Base-by-base conservation (phyloP, 2,329 filamentous ascomycete species). In the Thelonectria discophora region DNA sequence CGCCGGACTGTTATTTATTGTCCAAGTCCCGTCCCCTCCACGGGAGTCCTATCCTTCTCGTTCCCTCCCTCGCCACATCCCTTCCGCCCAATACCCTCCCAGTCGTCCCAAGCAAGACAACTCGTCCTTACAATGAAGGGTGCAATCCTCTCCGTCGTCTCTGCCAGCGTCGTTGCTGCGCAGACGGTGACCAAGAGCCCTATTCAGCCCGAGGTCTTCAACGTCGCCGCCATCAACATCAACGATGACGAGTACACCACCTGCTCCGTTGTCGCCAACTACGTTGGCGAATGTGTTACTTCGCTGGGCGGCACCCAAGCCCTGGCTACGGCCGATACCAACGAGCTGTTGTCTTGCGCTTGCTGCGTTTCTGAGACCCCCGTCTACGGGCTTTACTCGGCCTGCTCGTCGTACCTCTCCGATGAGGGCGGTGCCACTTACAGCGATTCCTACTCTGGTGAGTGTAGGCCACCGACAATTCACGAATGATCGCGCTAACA, bases 391-490 rank as follows among this genome's bases (percentile, higher is more conserved):
- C 55, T 67, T 21, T 76, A 72, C 63, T 72, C 70, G 3, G 66
- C 52, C 51, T 76, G 74, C 65, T 71, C 74, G 20, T 57, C 49
- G 39, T 76, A 75, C 55, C 62, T 76, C 21, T 49, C 58, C 12
- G 62, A 65, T 1, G 71, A 73, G 55, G 68, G 63, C 5, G 58
- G 58, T 20, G 58, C 70, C 21, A 53, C 60, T 15, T 56, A 68
- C 48, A 61, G 62, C 8, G 58, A 67, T 12, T 62, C 74, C 47
- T 68, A 68, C 40, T 64, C 69, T 30, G 71, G 74, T 76, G 55
- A 58, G 65, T 55, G 30, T 17, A 27, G 21, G 6, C 24, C 3
- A 12, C 4, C 11, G 17, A 21, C 15, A 15, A 34, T n/a, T n/a
- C 3, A 32, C n/a, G n/a, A 39, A 12, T 13, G 9, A 24, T 6